phyloP scores from a whole-genome alignment of 208 protist species.

The Balamuthia mandrillaris region DNA sequence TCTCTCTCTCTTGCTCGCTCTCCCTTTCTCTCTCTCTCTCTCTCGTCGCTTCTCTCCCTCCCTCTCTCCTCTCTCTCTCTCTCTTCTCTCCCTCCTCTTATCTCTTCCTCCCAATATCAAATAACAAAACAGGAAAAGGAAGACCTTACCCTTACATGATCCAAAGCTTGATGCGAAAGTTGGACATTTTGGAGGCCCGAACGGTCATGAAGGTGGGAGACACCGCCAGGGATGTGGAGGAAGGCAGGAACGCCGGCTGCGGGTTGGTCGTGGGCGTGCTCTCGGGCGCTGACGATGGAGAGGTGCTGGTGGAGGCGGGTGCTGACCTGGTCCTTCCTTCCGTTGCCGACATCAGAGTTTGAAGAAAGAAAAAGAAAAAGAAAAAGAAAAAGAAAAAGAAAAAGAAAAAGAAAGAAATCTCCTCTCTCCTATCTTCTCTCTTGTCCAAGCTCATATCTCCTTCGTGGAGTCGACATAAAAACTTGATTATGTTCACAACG shows the following conservation, averaged over 20 bases:
- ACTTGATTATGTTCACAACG: too few relatives aligned
- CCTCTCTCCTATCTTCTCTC: too few relatives aligned
- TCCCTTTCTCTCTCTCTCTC: neutral
- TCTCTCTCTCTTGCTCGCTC: neutral
- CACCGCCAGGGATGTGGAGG: conserved; percentile 44
- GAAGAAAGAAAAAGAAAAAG: too few relatives aligned
- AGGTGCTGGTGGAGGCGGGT: conserved; percentile 19
- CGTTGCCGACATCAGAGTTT: conserved; percentile 40
- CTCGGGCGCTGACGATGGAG: conserved; percentile 29
- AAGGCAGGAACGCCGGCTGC: conserved; percentile 46
- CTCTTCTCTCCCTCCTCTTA: too few relatives aligned
- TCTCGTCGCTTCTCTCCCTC: too few relatives aligned
- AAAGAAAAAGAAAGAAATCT: too few relatives aligned
- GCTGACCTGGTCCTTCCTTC: conserved; percentile 16
- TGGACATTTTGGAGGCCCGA: neutral
- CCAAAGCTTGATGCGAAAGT: conserved; percentile 47
- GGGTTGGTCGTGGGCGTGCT: conserved; percentile 35
- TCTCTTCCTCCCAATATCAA: too few relatives aligned
- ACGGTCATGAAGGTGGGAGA: conserved; percentile 52
- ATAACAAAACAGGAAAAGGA: neutral
- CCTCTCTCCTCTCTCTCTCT: too few relatives aligned
- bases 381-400: too few relatives aligned
- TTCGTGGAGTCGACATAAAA: too few relatives aligned
- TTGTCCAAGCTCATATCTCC: too few relatives aligned
- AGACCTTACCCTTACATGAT: conserved; percentile 43